Evolutionary conservation across 192 early-diverging fungal species (phyloP), one percentile per base, ranked within the genome.

Genomic region (Endogone sp.): DNA sequence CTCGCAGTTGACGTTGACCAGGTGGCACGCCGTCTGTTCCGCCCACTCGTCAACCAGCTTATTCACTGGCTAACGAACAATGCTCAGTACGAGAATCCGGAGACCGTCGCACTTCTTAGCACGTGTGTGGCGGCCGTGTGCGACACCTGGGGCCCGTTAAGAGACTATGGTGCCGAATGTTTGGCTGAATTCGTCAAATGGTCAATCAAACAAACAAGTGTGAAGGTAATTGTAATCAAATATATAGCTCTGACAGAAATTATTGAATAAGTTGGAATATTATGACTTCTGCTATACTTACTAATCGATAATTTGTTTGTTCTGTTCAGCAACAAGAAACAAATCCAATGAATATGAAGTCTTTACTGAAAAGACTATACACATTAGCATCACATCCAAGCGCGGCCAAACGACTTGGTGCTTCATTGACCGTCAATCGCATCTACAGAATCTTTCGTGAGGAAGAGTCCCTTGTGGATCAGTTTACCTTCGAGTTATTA

Each of bases 41-140:
- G 84, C 3, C 79, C 88, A 23, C 69, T 93, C 60, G 75, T 86
- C 3, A 68, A 81, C 3, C 91, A 92, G 65, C 63, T 93, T 24
- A 91, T 94, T 11, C 92, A 93, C 61, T 94, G 92, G 92, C 73
- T 93, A 54, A 92, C 92, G 3, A 90, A 89, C 56, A 90, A 88
- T 71, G 78, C 85, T 2, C 83, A 86, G 66, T 88, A 86, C 63
- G 91, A 94, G 66, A 92, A 90, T 55, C 86, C 90, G 31, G 92
- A 94, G 69, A 92, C 91, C 1, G 86, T 94, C 63, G 79, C 81
- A 0, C 69, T 94, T 13, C 61, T 94, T 44, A 84, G 89, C 25
- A 68, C 81, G 16, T 93, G 91, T 66, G 69, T 94, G 56, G 89
- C 91, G 57, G 89, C 87, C 37, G 78, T 73, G 24, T 82, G 84